Conservation (phyloP, 768 basidiomycete species). For the Russula dissimulans region DNA sequence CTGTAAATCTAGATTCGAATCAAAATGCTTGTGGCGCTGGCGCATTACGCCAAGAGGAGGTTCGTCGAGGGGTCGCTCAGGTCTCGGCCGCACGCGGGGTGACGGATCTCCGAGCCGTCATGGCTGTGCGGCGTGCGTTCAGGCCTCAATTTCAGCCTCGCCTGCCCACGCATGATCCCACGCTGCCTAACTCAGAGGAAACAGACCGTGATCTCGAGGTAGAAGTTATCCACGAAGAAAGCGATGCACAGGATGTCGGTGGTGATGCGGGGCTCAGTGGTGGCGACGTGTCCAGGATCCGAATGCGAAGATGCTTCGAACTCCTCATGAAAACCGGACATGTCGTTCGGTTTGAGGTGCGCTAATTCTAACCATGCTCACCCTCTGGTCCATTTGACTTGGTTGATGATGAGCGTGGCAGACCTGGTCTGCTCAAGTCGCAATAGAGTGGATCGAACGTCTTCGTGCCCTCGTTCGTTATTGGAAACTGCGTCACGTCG, state of each 20-base stretch:
- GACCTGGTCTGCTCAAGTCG: slow-evolving; percentile 56
- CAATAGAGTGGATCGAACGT: slow-evolving; percentile 78
- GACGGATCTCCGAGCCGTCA: slow-evolving; percentile 63
- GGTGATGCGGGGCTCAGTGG: slow-evolving; percentile 43
- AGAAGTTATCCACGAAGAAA: slow-evolving; percentile 27
- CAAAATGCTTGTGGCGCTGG: slow-evolving; percentile 23
- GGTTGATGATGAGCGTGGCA: slow-evolving; percentile 26
- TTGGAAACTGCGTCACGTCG: slow-evolving; percentile 69
- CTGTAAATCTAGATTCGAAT: slow-evolving; percentile 25
- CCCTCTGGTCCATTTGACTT: background rate
- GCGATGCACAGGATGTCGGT: slow-evolving; percentile 58
- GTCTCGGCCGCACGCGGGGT: slow-evolving; percentile 57
- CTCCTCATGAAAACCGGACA: slow-evolving; percentile 59
- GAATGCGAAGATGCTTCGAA: slow-evolving; percentile 68
- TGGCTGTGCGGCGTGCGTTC: slow-evolving; percentile 54
- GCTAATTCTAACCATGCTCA: slow-evolving; percentile 13
- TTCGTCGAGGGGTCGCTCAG: slow-evolving; percentile 50
- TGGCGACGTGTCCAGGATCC: slow-evolving; percentile 35
- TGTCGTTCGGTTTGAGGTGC: slow-evolving; percentile 72
- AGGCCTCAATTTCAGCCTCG: slow-evolving; percentile 32
- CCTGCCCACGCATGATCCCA: slow-evolving; percentile 10
- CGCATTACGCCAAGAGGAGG: slow-evolving; percentile 39
- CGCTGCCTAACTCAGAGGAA: slow-evolving; percentile 22
- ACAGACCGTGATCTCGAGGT: slow-evolving; percentile 14
- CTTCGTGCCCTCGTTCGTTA: slow-evolving; percentile 63